Base-by-base conservation (phyloP, 1,284 basidiomycete species). In the Puccinia novopanici region DNA sequence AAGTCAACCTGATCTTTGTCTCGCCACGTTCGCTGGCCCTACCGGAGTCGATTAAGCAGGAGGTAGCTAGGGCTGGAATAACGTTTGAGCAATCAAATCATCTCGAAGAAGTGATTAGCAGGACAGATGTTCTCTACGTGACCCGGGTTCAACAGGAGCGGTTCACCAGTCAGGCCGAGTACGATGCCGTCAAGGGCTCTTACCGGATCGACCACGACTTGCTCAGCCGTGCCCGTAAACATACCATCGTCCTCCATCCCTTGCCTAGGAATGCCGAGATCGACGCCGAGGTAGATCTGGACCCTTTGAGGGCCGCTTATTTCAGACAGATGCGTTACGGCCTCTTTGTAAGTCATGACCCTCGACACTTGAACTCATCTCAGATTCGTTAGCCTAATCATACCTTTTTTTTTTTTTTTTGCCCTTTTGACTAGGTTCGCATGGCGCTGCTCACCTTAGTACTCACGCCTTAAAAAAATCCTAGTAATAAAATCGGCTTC, bases 231-330 rank as follows among this genome's bases (percentile, higher is more conserved):
- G 95, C 95, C 40, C 98, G 98, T 88, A 92, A 94, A 83, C 92
- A 93, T 79, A 94, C 96, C 90, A 98, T 98, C 82, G 95, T 99
- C 82, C 95, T 99, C 93, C 97, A 99, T 87, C 97, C 97, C 22
- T 88, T 99, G 65, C 97, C 97, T 24, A 88, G 97, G 84, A 95
- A 95, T 85, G 93, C 84, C 91, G 94, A 99, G 91, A 96, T 99
- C 84, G 95, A 97, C 85, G 93, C 95, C 8, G 95, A 98, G n/a
- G n/a, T n/a, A n/a, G n/a, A n/a, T n/a, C n/a, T n/a, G n/a, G n/a
- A n/a, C n/a, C n/a, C n/a, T n/a, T n/a, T n/a, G n/a, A n/a, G n/a
- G n/a, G n/a, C n/a, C n/a, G n/a, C n/a, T n/a, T n/a, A n/a, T n/a
- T n/a, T n/a, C n/a, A n/a, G n/a, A n/a, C n/a, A n/a, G n/a, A n/a